Base-by-base conservation (phyloP, 1,284 basidiomycete genomes). In the Testicularia cyperi region DNA sequence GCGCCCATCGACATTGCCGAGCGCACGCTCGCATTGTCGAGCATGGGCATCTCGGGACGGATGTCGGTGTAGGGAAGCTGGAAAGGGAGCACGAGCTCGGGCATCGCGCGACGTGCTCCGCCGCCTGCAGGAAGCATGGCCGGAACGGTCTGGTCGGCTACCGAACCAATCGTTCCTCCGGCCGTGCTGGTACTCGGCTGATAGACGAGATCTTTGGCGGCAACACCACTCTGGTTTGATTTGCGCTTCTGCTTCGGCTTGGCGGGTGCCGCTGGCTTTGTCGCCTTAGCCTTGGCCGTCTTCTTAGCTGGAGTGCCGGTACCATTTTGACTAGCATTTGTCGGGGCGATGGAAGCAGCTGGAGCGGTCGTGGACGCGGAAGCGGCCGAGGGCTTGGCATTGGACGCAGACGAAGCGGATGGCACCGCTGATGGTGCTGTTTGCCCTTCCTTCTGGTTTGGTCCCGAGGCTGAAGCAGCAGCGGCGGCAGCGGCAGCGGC, bases 51-150 rank as follows among this genome's bases (percentile, higher is more conserved):
- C 15, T 47, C 39, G 20, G 65, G 60, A 7, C 56, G 39, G 23
- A 46, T 31, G 12, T 53, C 44, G 43, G 45, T 30, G 26, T 31
- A 56, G 4, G 56, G 53, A 18, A 65, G 40, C 20, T 51, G 45
- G 39, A 65, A 72, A 3, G 67, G 70, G 13, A 68, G 34, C 0
- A 72, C 70, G 2, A 62, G 56, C 40, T 72, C 70, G 6, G 67
- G 67, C 22, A 67, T 23, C 10, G 57, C 61, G 18, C 65, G 67
- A 24, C 69, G 60, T 8, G 31, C 51, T 2, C 67, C 70, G 15
- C 70, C 70, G 18, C 58, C 70, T 10, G 67, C 67, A 5, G 55
- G 41, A 6, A 70, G 41, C 54, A 53, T 37, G 42, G 49, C 49
- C 14, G 54, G 44, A 2, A 57, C 29, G 29, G 45, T 43, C n/a